phyloP scores from a whole-genome alignment of 495 filamentous ascomycete genomes.

The Bacidia rubella region DNA sequence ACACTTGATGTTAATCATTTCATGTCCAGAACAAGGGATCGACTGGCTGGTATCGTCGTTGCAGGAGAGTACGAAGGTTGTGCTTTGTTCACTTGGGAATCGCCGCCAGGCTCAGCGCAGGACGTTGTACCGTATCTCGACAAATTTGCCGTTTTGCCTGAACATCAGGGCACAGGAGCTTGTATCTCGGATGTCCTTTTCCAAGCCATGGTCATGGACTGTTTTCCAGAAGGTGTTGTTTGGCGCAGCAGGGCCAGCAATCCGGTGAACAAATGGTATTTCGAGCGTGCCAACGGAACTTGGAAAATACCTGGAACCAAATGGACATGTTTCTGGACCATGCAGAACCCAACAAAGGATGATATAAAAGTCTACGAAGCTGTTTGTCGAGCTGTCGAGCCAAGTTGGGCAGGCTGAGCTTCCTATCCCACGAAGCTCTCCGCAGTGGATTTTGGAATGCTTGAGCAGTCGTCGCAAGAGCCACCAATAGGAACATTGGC shows the following conservation, averaged over 20 bases:
- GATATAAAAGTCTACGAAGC: conserved; percentile 66
- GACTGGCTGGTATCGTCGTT: conserved; percentile 80
- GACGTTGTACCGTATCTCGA: conserved; percentile 85
- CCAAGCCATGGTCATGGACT: conserved; percentile 80
- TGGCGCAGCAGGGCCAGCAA: conserved; percentile 74
- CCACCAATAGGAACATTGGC: too few species aligned
- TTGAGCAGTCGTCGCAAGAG: too few species aligned
- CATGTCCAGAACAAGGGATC: conserved; percentile 56
- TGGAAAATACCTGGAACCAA: conserved; percentile 62
- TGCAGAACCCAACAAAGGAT: conserved; percentile 40
- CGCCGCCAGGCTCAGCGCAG: conserved; percentile 42
- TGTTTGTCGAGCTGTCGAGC: conserved; percentile 65
- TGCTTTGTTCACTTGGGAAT: conserved; percentile 90
- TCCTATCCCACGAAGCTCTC: neutral
- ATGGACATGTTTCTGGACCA: conserved; percentile 99
- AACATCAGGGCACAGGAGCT: conserved; percentile 77
- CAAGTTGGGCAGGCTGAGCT: conserved; percentile 60
- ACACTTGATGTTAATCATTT: conserved; percentile 76
- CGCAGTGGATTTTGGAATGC: too few species aligned
- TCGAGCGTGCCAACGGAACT: conserved; percentile 71
- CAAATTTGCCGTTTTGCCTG: conserved; percentile 89
- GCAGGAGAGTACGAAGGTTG: conserved; percentile 95
- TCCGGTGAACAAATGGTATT: conserved; percentile 90
- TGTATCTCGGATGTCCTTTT: conserved; percentile 85
- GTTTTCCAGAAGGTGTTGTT: conserved; percentile 68